Evolutionary conservation across 805 yeast species (phyloP), one percentile per base, ranked within the genome.

Genomic region (Suhomyces vadensis): DNA sequence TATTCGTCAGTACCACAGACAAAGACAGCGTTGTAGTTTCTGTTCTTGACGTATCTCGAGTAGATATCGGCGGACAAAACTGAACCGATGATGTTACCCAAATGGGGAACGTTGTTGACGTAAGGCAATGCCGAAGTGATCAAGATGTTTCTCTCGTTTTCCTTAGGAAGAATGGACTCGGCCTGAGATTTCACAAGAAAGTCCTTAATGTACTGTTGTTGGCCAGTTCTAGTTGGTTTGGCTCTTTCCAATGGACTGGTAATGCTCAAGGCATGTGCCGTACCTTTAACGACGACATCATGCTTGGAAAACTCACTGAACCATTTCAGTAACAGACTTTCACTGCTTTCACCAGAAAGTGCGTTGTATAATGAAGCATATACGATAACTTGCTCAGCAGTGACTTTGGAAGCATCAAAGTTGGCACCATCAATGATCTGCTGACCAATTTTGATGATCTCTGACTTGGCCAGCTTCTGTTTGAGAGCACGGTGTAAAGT

Each of bases 1-100:
- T 94, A 94, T 71, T 94, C 99, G 64, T 94, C 99, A 29, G 99
- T 94, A 71, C 99, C 99, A 69, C 99, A 90, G 45, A 94, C 70
- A 60, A 73, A 94, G 52, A 94, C 71, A 16, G 96, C 75, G 64
- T 91, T 94, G 71, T 85, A 84, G 65, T 89, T 87, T 74, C 97
- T 82, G 56, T 85, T 83, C 67, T 90, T 91, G 63, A 87, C 81
- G 67, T 87, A 94, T 61, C 98, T 82, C 44, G 97, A 78, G 67
- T 79, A 94, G 50, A 92, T 87, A 71, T 94, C 99, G 25, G 99
- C 99, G 47, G 90, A 81, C 52, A 94, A 77, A 29, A 92, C 97
- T 24, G 96, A 86, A 5, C 99, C 99, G 44, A 94, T 82, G 54
- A 94, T 90, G 71, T 94, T 94, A 59, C 99, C 99, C 64, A 94